Evolutionary conservation across 257 asterid species (phyloP).

Genomic region (Solanum lignicaule): DNA sequence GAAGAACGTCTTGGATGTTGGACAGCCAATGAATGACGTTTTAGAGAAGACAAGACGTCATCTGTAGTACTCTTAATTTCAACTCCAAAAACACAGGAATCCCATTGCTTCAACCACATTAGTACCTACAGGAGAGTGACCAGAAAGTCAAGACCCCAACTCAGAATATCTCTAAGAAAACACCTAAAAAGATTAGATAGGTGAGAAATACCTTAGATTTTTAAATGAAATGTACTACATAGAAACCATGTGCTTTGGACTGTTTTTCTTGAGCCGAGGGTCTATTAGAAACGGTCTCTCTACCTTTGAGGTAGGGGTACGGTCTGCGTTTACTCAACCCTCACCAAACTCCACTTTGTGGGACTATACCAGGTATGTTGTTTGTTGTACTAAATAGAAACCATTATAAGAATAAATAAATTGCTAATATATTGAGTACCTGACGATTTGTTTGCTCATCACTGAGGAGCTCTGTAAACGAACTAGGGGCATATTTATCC

Average conservation of each 20-base stretch:
- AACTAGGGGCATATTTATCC: constrained; percentile 90
- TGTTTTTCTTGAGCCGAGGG: background rate
- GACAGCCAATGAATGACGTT: constrained; percentile 62
- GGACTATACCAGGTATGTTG: background rate
- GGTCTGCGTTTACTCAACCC: background rate
- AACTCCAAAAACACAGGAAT: constrained; percentile 85
- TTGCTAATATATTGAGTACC: constrained; percentile 28
- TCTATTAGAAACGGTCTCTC: background rate
- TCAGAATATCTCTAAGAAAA: background rate
- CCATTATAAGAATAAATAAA: constrained; percentile 1
- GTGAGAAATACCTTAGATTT: background rate
- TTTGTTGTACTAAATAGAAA: background rate
- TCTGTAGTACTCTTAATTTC: constrained; percentile 82
- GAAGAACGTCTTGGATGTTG: constrained; percentile 42
- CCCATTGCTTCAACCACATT: constrained; percentile 98
- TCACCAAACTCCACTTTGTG: background rate
- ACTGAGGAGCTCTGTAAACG: constrained; percentile 96
- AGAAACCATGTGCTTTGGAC: background rate
- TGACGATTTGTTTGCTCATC: constrained; percentile 96
- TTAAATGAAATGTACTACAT: background rate
- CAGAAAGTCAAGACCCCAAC: background rate
- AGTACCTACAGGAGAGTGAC: constrained; percentile 57
- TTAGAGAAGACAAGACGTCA: constrained; percentile 73
- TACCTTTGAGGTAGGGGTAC: background rate
- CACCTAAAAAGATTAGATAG: background rate